These are phyloP conservation scores for Dipteronia sinensis DNA, from an alignment of 345 rosid species.

Conservation along the genomic window DNA sequence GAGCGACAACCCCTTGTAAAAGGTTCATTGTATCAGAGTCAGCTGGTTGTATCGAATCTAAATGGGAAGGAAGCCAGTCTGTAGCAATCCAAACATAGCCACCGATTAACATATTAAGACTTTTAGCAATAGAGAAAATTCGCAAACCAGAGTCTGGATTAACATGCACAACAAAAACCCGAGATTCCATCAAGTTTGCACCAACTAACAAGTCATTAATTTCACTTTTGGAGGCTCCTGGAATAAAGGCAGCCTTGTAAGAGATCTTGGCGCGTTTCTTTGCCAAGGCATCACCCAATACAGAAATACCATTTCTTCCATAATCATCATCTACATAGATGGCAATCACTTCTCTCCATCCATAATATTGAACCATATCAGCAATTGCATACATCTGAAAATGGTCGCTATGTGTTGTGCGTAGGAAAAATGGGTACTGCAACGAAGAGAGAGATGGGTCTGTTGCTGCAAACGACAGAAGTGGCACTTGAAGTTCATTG, in stretches of 20 bases:
- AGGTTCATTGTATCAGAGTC: conserved; percentile 50
- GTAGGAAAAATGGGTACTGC: conserved; percentile 70
- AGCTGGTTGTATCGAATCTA: conserved; percentile 59
- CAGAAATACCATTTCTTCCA: conserved; percentile 80
- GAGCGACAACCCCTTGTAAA: conserved; percentile 85
- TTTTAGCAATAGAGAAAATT: conserved; percentile 66
- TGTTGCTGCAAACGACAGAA: conserved; percentile 72
- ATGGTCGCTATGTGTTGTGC: conserved; percentile 60
- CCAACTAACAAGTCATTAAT: conserved; percentile 57
- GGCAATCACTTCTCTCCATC: conserved; percentile 84
- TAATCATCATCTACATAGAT: conserved; percentile 90
- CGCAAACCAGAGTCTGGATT: conserved; percentile 83
- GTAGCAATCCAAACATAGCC: conserved; percentile 97
- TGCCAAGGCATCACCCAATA: conserved; percentile 74
- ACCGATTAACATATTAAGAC: conserved; percentile 62
- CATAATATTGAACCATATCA: conserved; percentile 55
- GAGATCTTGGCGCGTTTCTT: conserved; percentile 72
- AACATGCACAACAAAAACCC: conserved; percentile 86
- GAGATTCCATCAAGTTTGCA: conserved; percentile 77
- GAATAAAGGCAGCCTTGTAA: conserved; percentile 70
- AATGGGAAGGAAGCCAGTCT: conserved; percentile 84
- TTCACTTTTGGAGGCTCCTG: conserved; percentile 45
- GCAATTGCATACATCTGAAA: conserved; percentile 90
- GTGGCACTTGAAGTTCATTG: conserved; percentile 67
- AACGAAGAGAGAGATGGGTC: conserved; percentile 66